phyloP scores from a whole-genome alignment of 352 stramenopile species.

The Phytophthora niederhauseri region DNA sequence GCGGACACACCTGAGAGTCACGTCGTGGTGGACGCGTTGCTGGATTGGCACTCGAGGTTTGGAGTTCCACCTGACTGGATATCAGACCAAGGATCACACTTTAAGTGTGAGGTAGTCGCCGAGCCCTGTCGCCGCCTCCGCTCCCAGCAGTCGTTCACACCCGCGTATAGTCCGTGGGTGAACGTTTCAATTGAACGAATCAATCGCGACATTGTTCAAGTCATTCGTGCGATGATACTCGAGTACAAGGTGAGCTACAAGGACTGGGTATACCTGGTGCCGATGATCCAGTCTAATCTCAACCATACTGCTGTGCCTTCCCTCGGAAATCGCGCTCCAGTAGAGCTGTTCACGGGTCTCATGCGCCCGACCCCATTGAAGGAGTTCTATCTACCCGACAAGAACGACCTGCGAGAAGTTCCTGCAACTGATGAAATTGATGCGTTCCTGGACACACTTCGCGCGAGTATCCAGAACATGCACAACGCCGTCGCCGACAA shows the following conservation, averaged over 20 bases:
- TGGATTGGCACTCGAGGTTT: conserved; percentile 12
- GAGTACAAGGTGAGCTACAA: conserved; percentile 18
- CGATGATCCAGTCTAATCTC: conserved; percentile 30
- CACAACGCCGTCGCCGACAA: neutral
- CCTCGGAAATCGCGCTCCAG: neutral
- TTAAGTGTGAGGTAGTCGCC: conserved; percentile 22
- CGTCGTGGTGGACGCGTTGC: neutral
- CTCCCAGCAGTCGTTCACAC: conserved; percentile 28
- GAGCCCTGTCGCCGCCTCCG: conserved; percentile 27
- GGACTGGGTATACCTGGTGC: conserved; percentile 6
- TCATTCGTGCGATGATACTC: conserved; percentile 25
- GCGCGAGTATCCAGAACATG: neutral
- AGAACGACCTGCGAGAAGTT: neutral
- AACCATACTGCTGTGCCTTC: conserved; percentile 32
- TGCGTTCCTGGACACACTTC: neutral
- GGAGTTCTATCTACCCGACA: neutral
- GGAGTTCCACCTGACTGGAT: neutral
- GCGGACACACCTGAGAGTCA: conserved; percentile 17
- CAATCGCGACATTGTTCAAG: conserved; percentile 43
- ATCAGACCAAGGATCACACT: conserved; percentile 3
- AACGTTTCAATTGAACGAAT: conserved; percentile 37
- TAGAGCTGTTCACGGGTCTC: conserved; percentile 1
- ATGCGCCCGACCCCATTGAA: neutral
- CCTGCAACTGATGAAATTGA: neutral
- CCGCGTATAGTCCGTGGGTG: conserved; percentile 38